Evolutionary conservation across 305 asterid species (phyloP).

Genomic region (Fraxinus paxiana): DNA sequence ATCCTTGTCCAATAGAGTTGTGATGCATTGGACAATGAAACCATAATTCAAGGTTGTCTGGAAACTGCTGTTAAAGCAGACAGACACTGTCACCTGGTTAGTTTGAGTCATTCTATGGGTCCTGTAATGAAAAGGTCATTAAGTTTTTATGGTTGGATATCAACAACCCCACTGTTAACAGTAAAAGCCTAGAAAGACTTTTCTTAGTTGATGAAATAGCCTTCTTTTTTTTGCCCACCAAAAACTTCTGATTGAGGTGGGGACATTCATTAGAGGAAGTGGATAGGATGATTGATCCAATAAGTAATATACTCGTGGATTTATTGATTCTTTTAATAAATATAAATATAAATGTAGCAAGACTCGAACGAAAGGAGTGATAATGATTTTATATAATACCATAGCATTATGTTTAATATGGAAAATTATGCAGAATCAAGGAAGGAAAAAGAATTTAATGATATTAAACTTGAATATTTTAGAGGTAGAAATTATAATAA

Average conservation of each 20-base stretch:
- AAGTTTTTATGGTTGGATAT: constrained; percentile 23
- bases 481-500: not conserved
- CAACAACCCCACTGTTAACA: constrained; percentile 21
- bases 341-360: not conserved
- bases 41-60: not conserved
- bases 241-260: constrained; percentile 22
- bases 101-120: not conserved
- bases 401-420: not conserved
- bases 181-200: constrained; percentile 12
- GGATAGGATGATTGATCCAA: not conserved
- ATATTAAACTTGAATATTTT: not conserved
- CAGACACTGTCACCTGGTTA: constrained; percentile 8
- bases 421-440: not conserved
- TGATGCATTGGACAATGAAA: not conserved
- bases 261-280: not conserved
- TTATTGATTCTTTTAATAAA: not conserved
- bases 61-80: not conserved
- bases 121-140: constrained; percentile 8
- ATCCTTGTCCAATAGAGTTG: not conserved
- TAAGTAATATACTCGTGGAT: not conserved
- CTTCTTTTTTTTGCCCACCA: constrained; percentile 10
- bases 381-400: not conserved
- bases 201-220: not conserved
- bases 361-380: not conserved
- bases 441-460: not conserved